Evolutionary conservation across 1,139 yeast genomes (phyloP).

Genomic region (Zygosaccharomyces pseudobailii): DNA sequence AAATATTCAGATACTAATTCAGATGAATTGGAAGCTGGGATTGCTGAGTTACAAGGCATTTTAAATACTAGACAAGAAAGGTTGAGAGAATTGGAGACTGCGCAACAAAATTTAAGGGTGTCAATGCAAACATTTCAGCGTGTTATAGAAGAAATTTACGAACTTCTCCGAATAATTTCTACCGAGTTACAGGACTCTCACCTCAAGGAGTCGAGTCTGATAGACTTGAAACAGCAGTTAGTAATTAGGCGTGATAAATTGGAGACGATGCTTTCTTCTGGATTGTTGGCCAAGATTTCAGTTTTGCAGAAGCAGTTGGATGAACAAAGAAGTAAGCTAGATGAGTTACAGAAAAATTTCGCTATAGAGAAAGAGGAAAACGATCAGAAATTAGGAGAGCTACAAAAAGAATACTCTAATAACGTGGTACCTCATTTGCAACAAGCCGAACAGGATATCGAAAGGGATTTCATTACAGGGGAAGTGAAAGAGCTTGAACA

Average conservation of each 20-base stretch:
- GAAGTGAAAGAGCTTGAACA: constrained; percentile 23
- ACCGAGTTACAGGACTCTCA: constrained; percentile 32
- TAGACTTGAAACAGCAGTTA: constrained; percentile 26
- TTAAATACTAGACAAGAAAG: constrained; percentile 42
- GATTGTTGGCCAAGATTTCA: constrained; percentile 22
- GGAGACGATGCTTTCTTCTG: constrained; percentile 19
- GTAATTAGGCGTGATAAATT: constrained; percentile 22
- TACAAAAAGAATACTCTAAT: constrained; percentile 23
- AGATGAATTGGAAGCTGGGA: constrained; percentile 49
- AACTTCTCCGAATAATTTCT: constrained; percentile 26
- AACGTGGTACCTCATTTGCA: constrained; percentile 25
- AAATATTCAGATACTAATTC: constrained; percentile 62
- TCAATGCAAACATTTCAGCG: constrained; percentile 54
- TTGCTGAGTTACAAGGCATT: constrained; percentile 51
- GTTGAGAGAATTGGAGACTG: constrained; percentile 43
- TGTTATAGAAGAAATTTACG: constrained; percentile 29
- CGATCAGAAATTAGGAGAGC: constrained; percentile 16
- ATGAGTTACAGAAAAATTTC: constrained; percentile 16
- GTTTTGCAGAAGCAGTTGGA: constrained; percentile 27
- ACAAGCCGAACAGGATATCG: constrained; percentile 25
- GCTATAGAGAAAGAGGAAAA: constrained; percentile 18
- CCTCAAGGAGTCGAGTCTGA: constrained; percentile 22
- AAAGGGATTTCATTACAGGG: constrained; percentile 23
- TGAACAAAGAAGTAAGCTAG: constrained; percentile 18
- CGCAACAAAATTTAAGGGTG: constrained; percentile 47